Evolutionary conservation across 805 yeast species (phyloP), one percentile per base, ranked within the genome.

Genomic region (Starmerella scarabaei): DNA sequence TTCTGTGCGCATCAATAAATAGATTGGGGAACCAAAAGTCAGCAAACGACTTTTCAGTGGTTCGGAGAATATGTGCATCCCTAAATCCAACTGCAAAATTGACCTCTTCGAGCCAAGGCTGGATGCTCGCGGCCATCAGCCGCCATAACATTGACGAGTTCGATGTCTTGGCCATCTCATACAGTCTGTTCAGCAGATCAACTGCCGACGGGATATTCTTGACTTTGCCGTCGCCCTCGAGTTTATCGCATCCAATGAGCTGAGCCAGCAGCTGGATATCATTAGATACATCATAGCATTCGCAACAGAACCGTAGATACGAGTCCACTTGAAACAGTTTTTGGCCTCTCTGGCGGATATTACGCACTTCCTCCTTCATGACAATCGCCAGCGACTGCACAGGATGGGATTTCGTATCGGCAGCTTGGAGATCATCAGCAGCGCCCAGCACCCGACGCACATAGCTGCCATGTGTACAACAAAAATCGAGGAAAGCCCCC

Each of bases 31-130:
- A 35, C 20, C 33, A 40, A 3, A 24, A 32, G 4, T 11, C 8
- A 15, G 33, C 33, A 33, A 43, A 14, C 4, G 2, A 14, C 3
- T 4, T 4, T 3, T 21, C 17, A 3, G 33, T 17, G 8, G 23
- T 5, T 18, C 42, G 37, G 14, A 6, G 15, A 7, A 33, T 12
- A 16, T 17, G 23, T 3, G 33, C 18, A 18, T 34, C 38, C 3
- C 16, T 19, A 12, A 38, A 37, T 5, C 53, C 53, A 6, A 41
- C 17, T 21, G 39, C 50, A 7, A 40, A 38, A 15, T 39, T 37
- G 19, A 51, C 35, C 33, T 51, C 48, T 4, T 24, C 35, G 3
- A 50, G 28, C 54, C 54, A 51, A 2, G 52, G 51, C 28, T 31
- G 17, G 11, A 45, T 5, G 9, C 37, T 11, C 4, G 47, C 31